Conservation (phyloP, 805 yeast species). For the Starmera amethionina region DNA sequence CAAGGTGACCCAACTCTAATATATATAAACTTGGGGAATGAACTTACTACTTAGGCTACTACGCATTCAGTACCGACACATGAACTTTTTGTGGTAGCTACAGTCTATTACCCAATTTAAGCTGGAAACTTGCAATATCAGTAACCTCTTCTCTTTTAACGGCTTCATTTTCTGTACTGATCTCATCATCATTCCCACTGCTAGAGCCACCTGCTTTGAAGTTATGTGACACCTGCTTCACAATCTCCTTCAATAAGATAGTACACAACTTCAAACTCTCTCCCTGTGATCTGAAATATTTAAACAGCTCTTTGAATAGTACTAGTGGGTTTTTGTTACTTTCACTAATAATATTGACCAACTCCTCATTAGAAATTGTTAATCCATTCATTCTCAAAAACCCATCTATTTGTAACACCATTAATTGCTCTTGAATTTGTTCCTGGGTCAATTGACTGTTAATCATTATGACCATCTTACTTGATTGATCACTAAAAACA, state of each 20-base stretch:
- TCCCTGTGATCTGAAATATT: conserved; percentile 32
- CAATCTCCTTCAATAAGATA: conserved; percentile 24
- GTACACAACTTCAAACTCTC: conserved; percentile 27
- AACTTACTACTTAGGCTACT: too few species aligned
- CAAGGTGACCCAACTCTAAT: too few species aligned
- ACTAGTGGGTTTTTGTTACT: conserved; percentile 27
- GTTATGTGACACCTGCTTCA: conserved; percentile 15
- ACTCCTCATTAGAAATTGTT: conserved; percentile 29
- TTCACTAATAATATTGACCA: conserved; percentile 27
- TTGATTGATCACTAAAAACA: conserved; percentile 21
- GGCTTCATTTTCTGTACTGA: not conserved
- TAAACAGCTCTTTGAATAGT: conserved; percentile 31
- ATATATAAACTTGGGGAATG: too few species aligned
- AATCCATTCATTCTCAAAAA: conserved; percentile 39
- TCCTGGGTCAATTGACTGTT: conserved; percentile 25
- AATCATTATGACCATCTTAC: conserved; percentile 32
- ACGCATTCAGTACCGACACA: too few species aligned
- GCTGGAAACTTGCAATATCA: conserved; percentile 6
- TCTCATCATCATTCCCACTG: conserved; percentile 2
- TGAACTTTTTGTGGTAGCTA: too few species aligned
- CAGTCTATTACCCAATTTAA: too few species aligned
- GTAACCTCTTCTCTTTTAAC: conserved; percentile 1
- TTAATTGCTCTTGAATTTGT: conserved; percentile 25
- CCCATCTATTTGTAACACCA: conserved; percentile 30
- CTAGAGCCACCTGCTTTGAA: conserved; percentile 1